phyloP scores from a whole-genome alignment of 768 basidiomycete species.

The Termitomyces sp. region DNA sequence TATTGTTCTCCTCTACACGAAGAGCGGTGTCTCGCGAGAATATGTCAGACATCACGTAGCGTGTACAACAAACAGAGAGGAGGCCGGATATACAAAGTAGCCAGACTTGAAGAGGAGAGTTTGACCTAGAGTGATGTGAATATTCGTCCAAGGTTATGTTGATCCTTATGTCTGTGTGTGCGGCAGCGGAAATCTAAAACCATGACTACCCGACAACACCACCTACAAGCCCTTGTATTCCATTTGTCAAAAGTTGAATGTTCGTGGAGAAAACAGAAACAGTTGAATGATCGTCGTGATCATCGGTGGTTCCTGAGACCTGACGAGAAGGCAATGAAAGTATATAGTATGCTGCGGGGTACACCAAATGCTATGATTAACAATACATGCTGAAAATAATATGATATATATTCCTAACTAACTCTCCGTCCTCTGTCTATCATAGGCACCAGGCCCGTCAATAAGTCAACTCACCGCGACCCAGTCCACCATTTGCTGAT shows the following conservation, averaged over 20 bases:
- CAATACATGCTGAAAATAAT: conserved; percentile 7
- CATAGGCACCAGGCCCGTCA: conserved; percentile 6
- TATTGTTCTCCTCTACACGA: conserved; percentile 15
- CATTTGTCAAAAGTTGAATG: background rate
- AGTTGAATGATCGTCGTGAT: background rate
- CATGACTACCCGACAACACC: conserved; percentile 15
- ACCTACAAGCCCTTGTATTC: background rate
- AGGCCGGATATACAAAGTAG: too few species aligned
- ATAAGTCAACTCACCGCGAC: conserved; percentile 7
- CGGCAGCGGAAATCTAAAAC: conserved; percentile 11
- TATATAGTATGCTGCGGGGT: conserved; percentile 7
- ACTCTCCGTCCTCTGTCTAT: conserved; percentile 3
- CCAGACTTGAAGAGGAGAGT: too few species aligned
- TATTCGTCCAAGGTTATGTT: conserved; percentile 1
- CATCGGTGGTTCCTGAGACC: background rate
- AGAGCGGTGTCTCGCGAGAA: conserved; percentile 16
- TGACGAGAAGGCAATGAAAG: background rate
- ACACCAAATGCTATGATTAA: conserved; percentile 3
- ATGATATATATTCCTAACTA: conserved; percentile 8
- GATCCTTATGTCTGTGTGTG: background rate
- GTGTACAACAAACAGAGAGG: background rate
- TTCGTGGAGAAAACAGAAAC: background rate
- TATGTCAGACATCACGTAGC: conserved; percentile 10
- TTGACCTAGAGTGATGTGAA: background rate
- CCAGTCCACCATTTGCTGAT: conserved; percentile 79